Conservation (phyloP, 2,329 filamentous ascomycete genomes). For the Diaporthe caulivora region DNA sequence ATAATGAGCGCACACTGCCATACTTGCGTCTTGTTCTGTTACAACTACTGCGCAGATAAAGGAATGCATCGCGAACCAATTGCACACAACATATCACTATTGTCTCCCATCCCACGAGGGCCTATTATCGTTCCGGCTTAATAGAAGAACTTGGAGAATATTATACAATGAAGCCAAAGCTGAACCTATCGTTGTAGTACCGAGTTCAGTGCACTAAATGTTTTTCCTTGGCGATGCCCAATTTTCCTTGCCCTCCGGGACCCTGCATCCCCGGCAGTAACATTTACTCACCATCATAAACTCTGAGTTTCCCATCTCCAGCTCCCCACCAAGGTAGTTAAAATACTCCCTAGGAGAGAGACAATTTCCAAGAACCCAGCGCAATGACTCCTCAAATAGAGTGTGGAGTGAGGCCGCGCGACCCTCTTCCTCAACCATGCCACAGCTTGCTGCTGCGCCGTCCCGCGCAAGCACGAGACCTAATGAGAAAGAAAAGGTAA, state of each 20-base stretch:
- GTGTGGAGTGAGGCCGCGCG: background rate
- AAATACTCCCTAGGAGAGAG: background rate
- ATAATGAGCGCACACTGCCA: no score
- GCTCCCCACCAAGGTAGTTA: background rate
- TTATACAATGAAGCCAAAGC: no score
- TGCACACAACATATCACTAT: no score
- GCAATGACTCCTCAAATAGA: conserved; percentile 2
- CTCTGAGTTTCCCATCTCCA: background rate
- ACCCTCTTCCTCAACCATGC: conserved; percentile 9
- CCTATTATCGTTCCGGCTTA: no score
- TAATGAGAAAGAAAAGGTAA: background rate
- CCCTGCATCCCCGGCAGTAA: conserved; percentile 20
- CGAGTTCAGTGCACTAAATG: background rate
- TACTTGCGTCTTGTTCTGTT: no score
- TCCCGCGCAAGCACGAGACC: conserved; percentile 16
- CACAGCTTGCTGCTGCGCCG: background rate
- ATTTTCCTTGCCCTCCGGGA: background rate
- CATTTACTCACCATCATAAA: conserved; percentile 8
- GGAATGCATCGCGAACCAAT: no score
- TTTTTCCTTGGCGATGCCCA: background rate
- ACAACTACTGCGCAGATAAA: no score
- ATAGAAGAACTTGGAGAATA: no score
- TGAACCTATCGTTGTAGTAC: no score
- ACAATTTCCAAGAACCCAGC: background rate
- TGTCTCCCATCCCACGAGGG: no score